phyloP scores from a whole-genome alignment of 2,329 filamentous ascomycete species.

The Incumbomyces delicatus region DNA sequence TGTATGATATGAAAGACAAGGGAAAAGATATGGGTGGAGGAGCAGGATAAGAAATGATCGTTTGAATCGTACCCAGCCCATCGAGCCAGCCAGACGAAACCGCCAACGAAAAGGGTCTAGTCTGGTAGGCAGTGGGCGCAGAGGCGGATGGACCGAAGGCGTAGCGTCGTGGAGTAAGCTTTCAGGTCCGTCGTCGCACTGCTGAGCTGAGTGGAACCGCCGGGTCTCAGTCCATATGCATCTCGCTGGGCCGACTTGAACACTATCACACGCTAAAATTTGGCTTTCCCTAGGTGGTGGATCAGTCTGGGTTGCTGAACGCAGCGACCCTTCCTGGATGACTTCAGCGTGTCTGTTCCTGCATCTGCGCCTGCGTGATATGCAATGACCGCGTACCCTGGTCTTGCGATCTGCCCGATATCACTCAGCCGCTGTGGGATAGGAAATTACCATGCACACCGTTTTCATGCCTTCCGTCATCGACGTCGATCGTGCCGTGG shows the following conservation, averaged over 20 bases:
- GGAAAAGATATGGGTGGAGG: conserved; percentile 18
- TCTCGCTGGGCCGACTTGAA: conserved; percentile 16
- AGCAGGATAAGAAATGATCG: conserved; percentile 21
- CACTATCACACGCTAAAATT: conserved; percentile 20
- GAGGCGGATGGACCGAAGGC: conserved; percentile 7
- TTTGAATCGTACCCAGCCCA: conserved; percentile 13
- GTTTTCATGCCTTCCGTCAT: conserved; percentile 2
- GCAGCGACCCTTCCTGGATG: neutral
- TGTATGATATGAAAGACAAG: conserved; percentile 21
- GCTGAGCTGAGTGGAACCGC: conserved; percentile 17
- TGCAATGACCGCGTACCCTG: conserved; percentile 2
- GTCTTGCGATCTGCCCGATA: neutral
- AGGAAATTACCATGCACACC: conserved; percentile 3
- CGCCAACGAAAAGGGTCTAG: conserved; percentile 13
- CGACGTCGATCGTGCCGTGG: conserved; percentile 4
- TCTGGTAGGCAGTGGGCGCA: conserved; percentile 4
- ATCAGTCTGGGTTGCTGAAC: conserved; percentile 1
- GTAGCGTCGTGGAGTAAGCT: conserved; percentile 11
- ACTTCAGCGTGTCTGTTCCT: conserved; percentile 5
- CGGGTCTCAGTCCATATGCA: conserved; percentile 15
- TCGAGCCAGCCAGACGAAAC: conserved; percentile 4
- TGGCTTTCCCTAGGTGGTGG: conserved; percentile 9
- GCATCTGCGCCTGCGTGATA: conserved; percentile 4
- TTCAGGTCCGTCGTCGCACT: conserved; percentile 20
- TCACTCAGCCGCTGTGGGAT: conserved; percentile 2